A percentile compares a stretch with the other conserved stretches of the same genome.
These are phyloP conservation scores for Colletotrichum sp. DNA, from an alignment of 2,329 filamentous ascomycete genomes.

Conservation along the genomic window DNA sequence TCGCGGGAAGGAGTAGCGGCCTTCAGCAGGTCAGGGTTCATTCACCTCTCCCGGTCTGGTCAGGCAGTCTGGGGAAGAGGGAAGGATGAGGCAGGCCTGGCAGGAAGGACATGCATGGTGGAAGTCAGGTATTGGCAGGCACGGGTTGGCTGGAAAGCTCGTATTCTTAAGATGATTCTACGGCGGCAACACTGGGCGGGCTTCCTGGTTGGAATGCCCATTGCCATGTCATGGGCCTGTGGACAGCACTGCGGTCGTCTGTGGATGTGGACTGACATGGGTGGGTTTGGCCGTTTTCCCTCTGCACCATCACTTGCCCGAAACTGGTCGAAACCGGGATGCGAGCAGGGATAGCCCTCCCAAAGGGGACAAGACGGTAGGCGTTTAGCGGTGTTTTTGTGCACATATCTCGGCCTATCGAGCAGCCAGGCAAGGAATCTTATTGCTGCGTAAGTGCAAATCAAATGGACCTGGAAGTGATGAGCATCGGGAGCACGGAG, in stretches of 20 bases:
- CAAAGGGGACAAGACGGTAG: not conserved
- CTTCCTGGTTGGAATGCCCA: not conserved
- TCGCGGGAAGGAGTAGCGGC: not conserved
- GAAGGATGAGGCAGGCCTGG: not conserved
- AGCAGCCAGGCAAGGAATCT: not conserved
- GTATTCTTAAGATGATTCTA: slow-evolving; percentile 20
- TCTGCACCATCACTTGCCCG: slow-evolving; percentile 8
- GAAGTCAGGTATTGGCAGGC: not conserved
- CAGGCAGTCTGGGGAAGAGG: slow-evolving; percentile 9
- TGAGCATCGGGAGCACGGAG: not conserved
- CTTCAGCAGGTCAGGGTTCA: not conserved
- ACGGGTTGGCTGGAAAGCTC: slow-evolving; percentile 3
- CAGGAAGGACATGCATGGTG: not conserved
- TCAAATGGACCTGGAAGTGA: not conserved
- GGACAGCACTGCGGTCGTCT: not conserved
- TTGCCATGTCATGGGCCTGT: slow-evolving; percentile 13
- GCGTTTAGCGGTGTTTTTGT: not conserved
- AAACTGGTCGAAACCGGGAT: slow-evolving; percentile 19
- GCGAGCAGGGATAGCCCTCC: not conserved
- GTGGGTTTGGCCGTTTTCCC: not conserved
- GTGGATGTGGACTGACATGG: slow-evolving; percentile 8
- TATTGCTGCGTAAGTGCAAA: not conserved
- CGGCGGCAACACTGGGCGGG: not conserved
- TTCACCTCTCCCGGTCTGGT: not conserved
- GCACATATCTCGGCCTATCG: not conserved